Percentiles rank a stretch among this genome's conserved stretches.
Evolutionary conservation across 2,329 filamentous ascomycete species (phyloP).

Genomic region (Colletotrichum simmondsii): DNA sequence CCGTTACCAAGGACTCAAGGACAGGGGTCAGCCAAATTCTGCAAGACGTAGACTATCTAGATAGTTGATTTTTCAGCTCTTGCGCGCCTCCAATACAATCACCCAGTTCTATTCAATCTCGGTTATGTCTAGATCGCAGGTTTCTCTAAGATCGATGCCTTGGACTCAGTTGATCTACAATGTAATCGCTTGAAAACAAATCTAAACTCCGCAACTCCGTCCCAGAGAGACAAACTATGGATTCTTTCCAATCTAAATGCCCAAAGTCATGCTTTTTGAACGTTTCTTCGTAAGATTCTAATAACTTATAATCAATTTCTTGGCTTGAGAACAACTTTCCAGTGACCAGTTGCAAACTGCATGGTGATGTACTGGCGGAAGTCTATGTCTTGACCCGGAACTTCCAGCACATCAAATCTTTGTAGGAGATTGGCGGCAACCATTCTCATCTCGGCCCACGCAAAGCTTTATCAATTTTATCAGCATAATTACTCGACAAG

Average conservation of each 20-base stretch:
- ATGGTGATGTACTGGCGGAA: conserved; percentile 40
- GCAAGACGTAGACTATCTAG: not conserved
- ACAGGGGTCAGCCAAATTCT: not conserved
- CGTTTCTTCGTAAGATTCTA: not conserved
- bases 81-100: not conserved
- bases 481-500: not conserved
- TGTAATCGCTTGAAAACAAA: not conserved
- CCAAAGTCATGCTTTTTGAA: not conserved
- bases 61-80: not conserved
- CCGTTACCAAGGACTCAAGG: not conserved
- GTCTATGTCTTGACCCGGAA: conserved; percentile 37
- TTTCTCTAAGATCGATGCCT: not conserved
- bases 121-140: not conserved
- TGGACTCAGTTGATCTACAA: not conserved
- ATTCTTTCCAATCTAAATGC: not conserved
- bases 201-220: not conserved
- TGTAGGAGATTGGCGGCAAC: conserved; percentile 37
- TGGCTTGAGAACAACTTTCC: conserved; percentile 47
- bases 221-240: fast-evolving
- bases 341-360: conserved; percentile 41
- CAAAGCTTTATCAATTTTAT: conserved; percentile 28
- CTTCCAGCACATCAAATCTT: conserved; percentile 38
- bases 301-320: not conserved
- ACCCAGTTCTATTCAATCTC: not conserved
- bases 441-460: conserved; percentile 41